These are phyloP conservation scores for Saraca asoca DNA, from an alignment of 331 rosid genomes.

Conservation along the genomic window DNA sequence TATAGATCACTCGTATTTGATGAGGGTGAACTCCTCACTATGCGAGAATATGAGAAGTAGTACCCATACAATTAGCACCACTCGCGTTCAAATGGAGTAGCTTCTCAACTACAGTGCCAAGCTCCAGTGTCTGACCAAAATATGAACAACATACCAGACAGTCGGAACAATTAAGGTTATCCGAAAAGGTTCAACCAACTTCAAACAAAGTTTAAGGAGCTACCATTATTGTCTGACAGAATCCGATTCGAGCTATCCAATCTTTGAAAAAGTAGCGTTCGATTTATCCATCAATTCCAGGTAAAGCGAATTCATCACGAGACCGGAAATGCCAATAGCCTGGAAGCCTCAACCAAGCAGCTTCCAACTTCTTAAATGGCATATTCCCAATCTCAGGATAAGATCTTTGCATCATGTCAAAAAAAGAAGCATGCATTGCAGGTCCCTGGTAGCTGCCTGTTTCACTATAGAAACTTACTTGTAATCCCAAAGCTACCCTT, in stretches of 20 bases:
- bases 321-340: no score
- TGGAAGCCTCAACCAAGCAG: conserved; percentile 13
- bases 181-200: no score
- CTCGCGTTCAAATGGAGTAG: background rate
- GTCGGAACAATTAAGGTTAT: no score
- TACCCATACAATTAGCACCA: no score
- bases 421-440: background rate
- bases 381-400: conserved; percentile 1
- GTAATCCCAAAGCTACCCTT: background rate
- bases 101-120: background rate
- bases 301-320: background rate
- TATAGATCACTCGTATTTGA: no score
- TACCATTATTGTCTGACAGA: background rate
- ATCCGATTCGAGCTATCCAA: background rate
- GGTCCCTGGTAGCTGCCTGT: background rate
- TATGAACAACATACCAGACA: no score
- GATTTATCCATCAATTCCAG: background rate
- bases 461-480: background rate
- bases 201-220: no score
- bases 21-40: no score
- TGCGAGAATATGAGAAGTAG: no score
- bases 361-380: background rate
- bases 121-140: no score
- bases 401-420: background rate
- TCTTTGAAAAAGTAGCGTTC: background rate